Base-by-base conservation (phyloP, 495 filamentous ascomycete species). In the Podospora appendiculata region DNA sequence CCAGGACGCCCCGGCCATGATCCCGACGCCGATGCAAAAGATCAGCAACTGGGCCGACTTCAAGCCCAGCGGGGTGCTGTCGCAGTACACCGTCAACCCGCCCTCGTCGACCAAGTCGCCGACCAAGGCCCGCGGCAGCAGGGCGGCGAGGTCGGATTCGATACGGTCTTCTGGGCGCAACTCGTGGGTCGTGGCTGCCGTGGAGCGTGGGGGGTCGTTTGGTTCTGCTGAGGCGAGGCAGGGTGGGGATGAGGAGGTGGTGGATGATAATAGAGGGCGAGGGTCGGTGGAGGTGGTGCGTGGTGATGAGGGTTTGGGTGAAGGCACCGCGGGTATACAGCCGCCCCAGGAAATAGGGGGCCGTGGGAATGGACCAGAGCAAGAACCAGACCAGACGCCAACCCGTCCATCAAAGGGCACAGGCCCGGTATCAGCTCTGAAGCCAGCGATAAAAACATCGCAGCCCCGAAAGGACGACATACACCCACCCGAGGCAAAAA, bases 41-140 rank as follows among this genome's bases (percentile, higher is more conserved):
- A 18, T 46, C 9, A 32, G 16, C 10, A 47, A 14, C 34, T 34
- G 32, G 25, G 25, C 25, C 5, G 41, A 40, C 19, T 38, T 8
- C 13, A 60, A 57, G 32, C 46, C 59, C 6, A 61, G 51, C 17
- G 58, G 48, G 8, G 34, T 69, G 40, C 16, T 64, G 0, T 65
- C 65, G 17, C 60, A 54, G n/a, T 65, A 70, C 32, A 63, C 54
- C 1, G 48, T 59, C 32, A 64, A 67, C 39, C 51, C 56, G 13
- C 58, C 58, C 9, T 49, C 55, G 7, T 43, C 14, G 32, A 12
- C 25, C 10, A 53, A 34, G 17, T 46, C 52, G 5, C 35, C 41
- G 10, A 47, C 32, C 19, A 7, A 16, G 10, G 4, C 9, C 5
- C 1, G 18, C 12, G 16, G 7, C 13, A 25, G 14, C 9, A 38